phyloP scores from a whole-genome alignment of 163 green algal genomes.

The Dunaliella salina region DNA sequence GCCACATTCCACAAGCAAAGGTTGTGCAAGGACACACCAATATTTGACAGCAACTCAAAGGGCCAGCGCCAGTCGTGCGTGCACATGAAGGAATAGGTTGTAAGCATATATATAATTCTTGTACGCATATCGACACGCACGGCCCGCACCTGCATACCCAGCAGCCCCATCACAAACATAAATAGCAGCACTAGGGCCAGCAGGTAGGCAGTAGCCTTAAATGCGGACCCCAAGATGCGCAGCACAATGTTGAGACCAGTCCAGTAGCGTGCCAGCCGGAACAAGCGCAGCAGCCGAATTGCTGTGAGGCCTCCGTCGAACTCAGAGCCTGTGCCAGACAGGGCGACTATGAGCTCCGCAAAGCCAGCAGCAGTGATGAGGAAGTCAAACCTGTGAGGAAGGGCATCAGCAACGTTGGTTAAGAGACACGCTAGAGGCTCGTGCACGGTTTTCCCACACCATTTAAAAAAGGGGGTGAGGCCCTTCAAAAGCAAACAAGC shows the following conservation, averaged over 20 bases:
- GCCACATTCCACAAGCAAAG: no score
- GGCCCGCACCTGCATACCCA: slow-evolving; percentile 55
- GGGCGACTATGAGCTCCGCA: background rate
- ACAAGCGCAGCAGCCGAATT: slow-evolving; percentile 60
- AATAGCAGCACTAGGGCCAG: slow-evolving; percentile 36
- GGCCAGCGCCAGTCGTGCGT: no score
- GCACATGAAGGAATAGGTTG: no score
- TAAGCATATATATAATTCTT: no score
- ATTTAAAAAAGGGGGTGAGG: no score
- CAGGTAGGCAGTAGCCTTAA: background rate
- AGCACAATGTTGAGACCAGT: slow-evolving; percentile 17
- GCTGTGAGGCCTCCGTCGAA: slow-evolving; percentile 16
- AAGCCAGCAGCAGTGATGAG: slow-evolving; percentile 2
- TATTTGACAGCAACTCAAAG: no score
- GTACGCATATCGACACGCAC: no score
- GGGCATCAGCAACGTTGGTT: background rate
- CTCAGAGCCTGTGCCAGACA: background rate
- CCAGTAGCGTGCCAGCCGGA: slow-evolving; percentile 60
- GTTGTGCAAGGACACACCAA: no score
- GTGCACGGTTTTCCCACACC: no score
- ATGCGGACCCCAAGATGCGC: background rate
- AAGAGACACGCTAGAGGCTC: no score
- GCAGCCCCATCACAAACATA: slow-evolving; percentile 60
- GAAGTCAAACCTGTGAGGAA: slow-evolving; percentile 4
- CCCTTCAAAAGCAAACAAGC: no score